These are phyloP conservation scores for Candida stauntonica DNA, from an alignment of 805 yeast species.

Conservation along the genomic window DNA sequence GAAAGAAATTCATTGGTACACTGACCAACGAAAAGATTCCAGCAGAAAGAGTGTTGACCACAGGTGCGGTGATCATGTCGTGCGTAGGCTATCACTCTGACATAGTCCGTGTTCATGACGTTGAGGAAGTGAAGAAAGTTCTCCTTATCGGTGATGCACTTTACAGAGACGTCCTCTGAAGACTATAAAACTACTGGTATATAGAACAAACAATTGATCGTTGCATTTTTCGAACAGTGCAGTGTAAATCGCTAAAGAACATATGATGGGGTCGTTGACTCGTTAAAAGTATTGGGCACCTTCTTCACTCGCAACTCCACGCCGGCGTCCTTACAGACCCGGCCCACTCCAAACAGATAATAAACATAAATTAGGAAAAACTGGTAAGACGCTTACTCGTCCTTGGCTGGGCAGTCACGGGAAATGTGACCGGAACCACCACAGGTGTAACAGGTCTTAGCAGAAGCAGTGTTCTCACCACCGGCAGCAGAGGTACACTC, in stretches of 20 bases:
- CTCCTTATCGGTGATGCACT: constrained; percentile 69
- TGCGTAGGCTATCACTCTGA: constrained; percentile 72
- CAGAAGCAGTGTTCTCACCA: constrained; percentile 28
- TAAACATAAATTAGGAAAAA: background rate
- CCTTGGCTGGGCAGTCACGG: constrained; percentile 51
- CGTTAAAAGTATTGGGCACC: background rate
- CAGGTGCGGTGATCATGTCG: constrained; percentile 70
- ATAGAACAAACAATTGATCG: too few species aligned
- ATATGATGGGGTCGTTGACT: constrained; percentile 6
- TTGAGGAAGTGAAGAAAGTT: constrained; percentile 50
- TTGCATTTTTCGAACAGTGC: too few species aligned
- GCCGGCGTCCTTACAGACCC: too few species aligned
- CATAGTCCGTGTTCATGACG: constrained; percentile 87
- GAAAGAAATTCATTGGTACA: constrained; percentile 82
- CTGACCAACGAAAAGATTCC: constrained; percentile 57
- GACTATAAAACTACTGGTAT: background rate
- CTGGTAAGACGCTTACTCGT: constrained; percentile 7
- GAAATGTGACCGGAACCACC: constrained; percentile 78
- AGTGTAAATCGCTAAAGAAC: too few species aligned
- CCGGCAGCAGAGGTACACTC: constrained; percentile 64
- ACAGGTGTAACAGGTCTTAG: constrained; percentile 41
- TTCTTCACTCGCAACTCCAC: constrained; percentile 1
- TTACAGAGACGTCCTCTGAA: constrained; percentile 35
- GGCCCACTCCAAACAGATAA: constrained; percentile 7
- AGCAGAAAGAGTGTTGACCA: constrained; percentile 64